Base-by-base conservation (phyloP, 768 basidiomycete species). In the Pleurotus giganteus region DNA sequence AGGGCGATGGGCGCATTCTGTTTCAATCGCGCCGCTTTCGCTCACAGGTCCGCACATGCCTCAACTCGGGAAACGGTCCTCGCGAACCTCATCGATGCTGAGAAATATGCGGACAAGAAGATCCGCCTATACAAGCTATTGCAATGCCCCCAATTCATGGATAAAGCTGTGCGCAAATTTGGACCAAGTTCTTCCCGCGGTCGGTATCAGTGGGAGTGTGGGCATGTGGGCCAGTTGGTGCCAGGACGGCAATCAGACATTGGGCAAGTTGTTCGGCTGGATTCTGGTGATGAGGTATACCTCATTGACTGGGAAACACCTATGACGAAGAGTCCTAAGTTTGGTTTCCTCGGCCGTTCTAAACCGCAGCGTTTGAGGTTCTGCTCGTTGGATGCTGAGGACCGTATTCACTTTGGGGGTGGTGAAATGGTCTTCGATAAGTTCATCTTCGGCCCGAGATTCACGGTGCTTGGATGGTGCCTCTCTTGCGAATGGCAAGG, bases 141-240 rank as follows among this genome's bases (percentile, higher is more conserved):
- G n/a, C 26, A 29, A 19, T 21, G n/a, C 11, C 15, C 26, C 12
- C 26, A n/a, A 17, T 17, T 15, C 21, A 47, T 47, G 46, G 28
- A 29, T 13, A 45, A 45, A 24, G 24, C 15, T 17, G 26, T 45
- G 15, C 21, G 46, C 15, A 15, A 31, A n/a, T 28, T 29, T 12
- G 26, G 27, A 8, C 23, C 46, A 17, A 6, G 12, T 21, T 13
- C 5, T 17, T n/a, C 21, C 28, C 15, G 28, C 27, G 15, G 27
- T 15, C 46, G 46, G 24, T 47, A 47, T 27, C 26, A 47, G 21
- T 47, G 46, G 46, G 46, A 47, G 21, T 47, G 46, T 21, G 46
- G 46, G 3, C 28, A n/a, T 17, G n/a, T 47, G 4, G 46, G 46
- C 27, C 23, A 3, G 28, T 15, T 15, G 28, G 15, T 21, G 28